Conservation (phyloP, 768 basidiomycete species). For the Gymnopilus dilepis region DNA sequence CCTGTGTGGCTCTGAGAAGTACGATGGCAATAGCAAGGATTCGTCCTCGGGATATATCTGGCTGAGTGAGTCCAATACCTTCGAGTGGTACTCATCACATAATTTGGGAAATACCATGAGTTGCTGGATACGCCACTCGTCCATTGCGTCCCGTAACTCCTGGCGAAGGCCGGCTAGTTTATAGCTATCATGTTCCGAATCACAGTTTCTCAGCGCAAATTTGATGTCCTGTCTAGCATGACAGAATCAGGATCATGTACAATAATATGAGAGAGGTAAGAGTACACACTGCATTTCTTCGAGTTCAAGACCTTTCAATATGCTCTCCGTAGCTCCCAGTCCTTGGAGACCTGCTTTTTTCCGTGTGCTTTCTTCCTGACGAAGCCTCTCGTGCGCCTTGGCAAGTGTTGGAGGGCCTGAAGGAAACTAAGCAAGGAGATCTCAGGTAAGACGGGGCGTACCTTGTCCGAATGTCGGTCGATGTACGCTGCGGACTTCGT, state of each 20-base stretch:
- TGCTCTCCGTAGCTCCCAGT: conserved; percentile 15
- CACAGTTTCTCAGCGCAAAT: background rate
- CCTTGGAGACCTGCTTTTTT: conserved; percentile 4
- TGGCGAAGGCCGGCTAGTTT: background rate
- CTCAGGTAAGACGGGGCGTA: background rate
- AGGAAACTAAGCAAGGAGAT: background rate
- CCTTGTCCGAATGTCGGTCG: background rate
- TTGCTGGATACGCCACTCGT: background rate
- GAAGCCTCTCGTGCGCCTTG: conserved; percentile 9
- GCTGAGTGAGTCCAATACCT: background rate
- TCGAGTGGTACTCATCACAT: background rate
- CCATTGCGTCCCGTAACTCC: background rate
- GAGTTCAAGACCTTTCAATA: conserved; percentile 20
- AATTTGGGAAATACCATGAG: background rate
- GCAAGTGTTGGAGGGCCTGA: conserved; percentile 1
- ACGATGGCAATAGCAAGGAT: conserved; percentile 26
- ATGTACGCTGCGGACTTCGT: background rate
- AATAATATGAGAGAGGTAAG: too few relatives aligned
- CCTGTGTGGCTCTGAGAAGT: conserved; percentile 9
- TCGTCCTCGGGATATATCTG: conserved; percentile 15
- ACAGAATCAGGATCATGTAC: too few relatives aligned
- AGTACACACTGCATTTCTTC: conserved; percentile 21
- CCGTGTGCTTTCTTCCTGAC: conserved; percentile 5
- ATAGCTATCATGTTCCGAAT: background rate
- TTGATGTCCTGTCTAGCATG: background rate